Evolutionary conservation across 331 rosid genomes (phyloP), one percentile per base, ranked within the genome.

Genomic region (Rhamnella rubrinervis): DNA sequence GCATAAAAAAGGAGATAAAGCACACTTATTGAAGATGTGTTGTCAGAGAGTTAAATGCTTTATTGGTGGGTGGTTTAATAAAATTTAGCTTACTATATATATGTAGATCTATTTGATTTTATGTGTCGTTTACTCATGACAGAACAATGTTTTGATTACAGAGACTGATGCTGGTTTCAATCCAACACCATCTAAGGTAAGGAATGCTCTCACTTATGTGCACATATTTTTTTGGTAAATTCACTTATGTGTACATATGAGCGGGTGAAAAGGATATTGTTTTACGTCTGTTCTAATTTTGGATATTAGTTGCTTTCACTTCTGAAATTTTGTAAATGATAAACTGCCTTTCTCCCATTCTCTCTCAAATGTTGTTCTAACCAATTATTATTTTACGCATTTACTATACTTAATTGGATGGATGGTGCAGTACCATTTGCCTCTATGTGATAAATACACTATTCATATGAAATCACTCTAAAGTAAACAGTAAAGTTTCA

Each of bases 131-230:
- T 6, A 55, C 28, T 62, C 21, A 41, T 64, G 40, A 71, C 31
- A 6, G 55, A 23, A 71, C 17, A 20, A 20, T 60, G 62, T 50
- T 40, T 20, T 69, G 68, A 55, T 79, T 80, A 76, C 86, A 88
- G 91, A 88, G 61, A 81, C 87, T 14, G 95, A 88, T 74, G 91
- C 86, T 13, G 95, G 95, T 56, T 85, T 88, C 72, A 83, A 82
- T 73, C 95, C 91, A 31, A 83, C 87, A 18, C 77, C 60, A 38
- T 81, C 86, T 19, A 88, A 88, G 91, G 95, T 79, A 39, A 61
- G 56, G 10, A 71, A 50, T 66, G 61, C 73, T 70, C 14, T 71
- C 16, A 28, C 51, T 17, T 61, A 19, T 52, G 17, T 70, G 57
- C 18, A 21, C 44, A 14, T n/a, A 2, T 7, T n/a, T n/a, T n/a